Evolutionary conservation across 202 grass and related monocot species (phyloP), one percentile per base, ranked within the genome.

Genomic region (Panicum virgatum): DNA sequence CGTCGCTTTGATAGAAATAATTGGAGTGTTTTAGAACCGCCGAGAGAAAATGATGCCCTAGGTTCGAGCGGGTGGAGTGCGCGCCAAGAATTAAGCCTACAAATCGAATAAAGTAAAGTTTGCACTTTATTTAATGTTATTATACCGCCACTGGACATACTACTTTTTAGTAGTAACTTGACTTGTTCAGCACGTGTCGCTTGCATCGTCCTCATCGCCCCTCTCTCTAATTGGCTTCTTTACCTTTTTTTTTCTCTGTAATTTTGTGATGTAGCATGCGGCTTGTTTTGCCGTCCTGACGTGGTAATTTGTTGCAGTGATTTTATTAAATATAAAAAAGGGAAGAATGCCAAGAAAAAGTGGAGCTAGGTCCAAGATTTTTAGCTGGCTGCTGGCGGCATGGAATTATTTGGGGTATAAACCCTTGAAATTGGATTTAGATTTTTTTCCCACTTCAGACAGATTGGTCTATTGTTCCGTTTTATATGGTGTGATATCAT

Each of bases 91-190:
- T 90, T 90, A 72, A 77, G 12, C 73, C 60, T 79, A 53, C 85
- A 88, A 66, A 83, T 83, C 67, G 85, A 93, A 90, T 90, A 90
- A 88, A 90, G 81, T 20, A 54, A 52, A 54, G 51, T 85, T 71
- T 0, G 7, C 36, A 47, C 87, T 93, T 90, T 90, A 84, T 67
- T 54, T 51, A 34, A n/a, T n/a, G n/a, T 72, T 51, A 9, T 82
- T 40, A 73, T 72, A 60, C 65, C 47, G 44, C 78, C 37, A 58
- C 51, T 25, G 22, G 37, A 38, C 68, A 16, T n/a, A n/a, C n/a
- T n/a, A n/a, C 58, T 43, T 36, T 80, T 66, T 73, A 26, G 32
- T 34, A 3, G 32, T 34, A 80, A 67, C 59, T 22, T 54, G 62
- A 40, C 91, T 80, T 88, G 67, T 76, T 74, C 78, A 85, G 45